Percentiles rank a stretch among this genome's conserved stretches.
Conservation (phyloP, 2,329 filamentous ascomycete genomes). For the Phialophora macrospora region DNA sequence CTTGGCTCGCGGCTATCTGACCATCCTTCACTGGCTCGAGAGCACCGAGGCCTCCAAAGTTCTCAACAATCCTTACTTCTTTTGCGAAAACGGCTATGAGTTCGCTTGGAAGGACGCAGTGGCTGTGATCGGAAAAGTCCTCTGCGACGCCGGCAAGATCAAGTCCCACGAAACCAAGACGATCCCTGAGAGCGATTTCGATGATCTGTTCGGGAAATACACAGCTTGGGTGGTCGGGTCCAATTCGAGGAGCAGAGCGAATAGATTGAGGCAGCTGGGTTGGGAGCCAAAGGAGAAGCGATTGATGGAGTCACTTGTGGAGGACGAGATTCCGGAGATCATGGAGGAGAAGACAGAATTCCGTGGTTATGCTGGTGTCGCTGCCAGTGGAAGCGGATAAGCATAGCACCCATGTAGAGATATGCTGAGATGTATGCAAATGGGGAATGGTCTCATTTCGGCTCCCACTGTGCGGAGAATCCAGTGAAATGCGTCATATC, state of each 20-base stretch:
- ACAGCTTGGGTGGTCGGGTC: conserved; percentile 49
- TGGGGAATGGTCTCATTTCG: not conserved
- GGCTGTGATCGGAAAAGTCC: conserved; percentile 45
- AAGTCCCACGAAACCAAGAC: conserved; percentile 45
- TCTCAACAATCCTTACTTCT: conserved; percentile 56
- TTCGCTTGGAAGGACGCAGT: conserved; percentile 53
- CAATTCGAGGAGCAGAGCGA: conserved; percentile 53
- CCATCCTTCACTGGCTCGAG: conserved; percentile 55
- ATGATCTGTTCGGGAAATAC: conserved; percentile 48
- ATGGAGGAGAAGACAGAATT: conserved; percentile 28
- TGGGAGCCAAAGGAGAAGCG: conserved; percentile 55
- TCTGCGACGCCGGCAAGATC: conserved; percentile 49
- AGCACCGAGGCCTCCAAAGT: conserved; percentile 40
- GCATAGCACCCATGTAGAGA: not conserved
- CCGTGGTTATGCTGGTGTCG: conserved; percentile 13
- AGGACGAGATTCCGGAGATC: conserved; percentile 48
- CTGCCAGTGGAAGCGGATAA: conserved; percentile 5
- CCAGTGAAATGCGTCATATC: not conserved
- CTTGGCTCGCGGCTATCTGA: conserved; percentile 53
- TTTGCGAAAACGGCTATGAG: conserved; percentile 55
- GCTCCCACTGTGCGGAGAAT: not conserved
- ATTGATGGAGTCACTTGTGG: conserved; percentile 46
- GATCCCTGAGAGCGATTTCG: conserved; percentile 47
- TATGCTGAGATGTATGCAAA: not conserved
- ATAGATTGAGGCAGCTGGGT: conserved; percentile 52